These are phyloP conservation scores for Mycothermus thermophilus DNA, from an alignment of 495 filamentous ascomycete species.

Conservation along the genomic window DNA sequence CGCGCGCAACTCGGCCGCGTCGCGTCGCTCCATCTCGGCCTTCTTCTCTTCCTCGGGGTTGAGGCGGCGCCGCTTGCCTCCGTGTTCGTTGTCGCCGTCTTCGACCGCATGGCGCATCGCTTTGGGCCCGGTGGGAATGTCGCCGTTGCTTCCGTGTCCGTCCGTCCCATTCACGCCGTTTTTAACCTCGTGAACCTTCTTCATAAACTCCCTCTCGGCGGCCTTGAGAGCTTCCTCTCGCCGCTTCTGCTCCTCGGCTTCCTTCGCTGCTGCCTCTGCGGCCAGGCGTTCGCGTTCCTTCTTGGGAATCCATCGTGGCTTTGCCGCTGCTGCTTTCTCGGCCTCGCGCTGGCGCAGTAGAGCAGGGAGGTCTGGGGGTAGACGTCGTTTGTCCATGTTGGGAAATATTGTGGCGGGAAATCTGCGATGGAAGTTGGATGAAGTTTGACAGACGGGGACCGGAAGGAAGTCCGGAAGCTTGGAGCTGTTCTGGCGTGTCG, in stretches of 20 bases:
- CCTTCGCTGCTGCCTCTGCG: constrained; percentile 71
- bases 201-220: not conserved
- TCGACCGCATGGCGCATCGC: constrained; percentile 47
- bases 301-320: constrained; percentile 90
- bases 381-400: constrained; percentile 11
- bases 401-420: not conserved
- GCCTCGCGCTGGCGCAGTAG: constrained; percentile 34
- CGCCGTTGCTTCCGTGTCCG: constrained; percentile 7
- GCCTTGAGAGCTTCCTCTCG: constrained; percentile 33
- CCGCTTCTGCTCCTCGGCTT: constrained; percentile 56
- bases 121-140: constrained; percentile 65
- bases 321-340: constrained; percentile 31
- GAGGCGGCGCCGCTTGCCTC: constrained; percentile 16
- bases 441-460: not conserved
- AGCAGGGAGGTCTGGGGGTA: constrained; percentile 35
- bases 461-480: too few species aligned
- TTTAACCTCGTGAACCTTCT: constrained; percentile 15
- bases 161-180: constrained; percentile 4
- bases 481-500: too few species aligned
- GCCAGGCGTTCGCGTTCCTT: constrained; percentile 76
- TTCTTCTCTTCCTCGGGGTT: constrained; percentile 38
- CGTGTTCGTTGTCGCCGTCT: constrained; percentile 11
- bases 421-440: not conserved
- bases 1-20: constrained; percentile 63
- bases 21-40: constrained; percentile 50